These are phyloP conservation scores for Plasmodium inui DNA, from an alignment of 169 alveolate species.

Conservation along the genomic window DNA sequence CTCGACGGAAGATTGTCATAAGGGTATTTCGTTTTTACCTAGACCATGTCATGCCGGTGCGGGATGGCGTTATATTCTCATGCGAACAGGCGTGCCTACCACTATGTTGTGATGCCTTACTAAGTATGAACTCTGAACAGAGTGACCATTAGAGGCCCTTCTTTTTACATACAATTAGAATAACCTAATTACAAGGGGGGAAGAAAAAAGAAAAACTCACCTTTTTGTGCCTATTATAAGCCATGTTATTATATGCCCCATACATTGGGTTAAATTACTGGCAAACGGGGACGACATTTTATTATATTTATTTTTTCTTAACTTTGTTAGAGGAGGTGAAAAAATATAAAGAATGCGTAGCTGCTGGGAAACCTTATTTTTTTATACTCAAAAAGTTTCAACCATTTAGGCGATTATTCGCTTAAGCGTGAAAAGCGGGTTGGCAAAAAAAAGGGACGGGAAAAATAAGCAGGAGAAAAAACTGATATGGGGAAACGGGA, in stretches of 20 bases:
- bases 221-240: not conserved
- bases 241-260: not conserved
- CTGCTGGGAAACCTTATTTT: not conserved
- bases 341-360: too few species aligned
- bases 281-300: not conserved
- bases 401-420: not conserved
- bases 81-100: not conserved
- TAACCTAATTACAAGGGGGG: not conserved
- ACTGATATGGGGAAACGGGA: not conserved
- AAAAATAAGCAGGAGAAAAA: not conserved
- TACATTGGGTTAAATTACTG: not conserved
- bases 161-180: not conserved
- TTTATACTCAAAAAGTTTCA: not conserved
- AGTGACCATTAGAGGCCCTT: not conserved
- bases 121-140: not conserved
- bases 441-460: not conserved
- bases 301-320: not conserved
- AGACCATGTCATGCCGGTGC: not conserved
- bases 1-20: not conserved
- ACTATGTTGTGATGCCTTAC: not conserved
- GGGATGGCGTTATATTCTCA: not conserved
- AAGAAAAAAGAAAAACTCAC: too few species aligned
- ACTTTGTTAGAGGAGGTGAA: not conserved
- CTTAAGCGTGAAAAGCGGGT: not conserved
- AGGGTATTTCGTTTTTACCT: not conserved